Evolutionary conservation across 108 stramenopile genomes (phyloP), one percentile per base, ranked within the genome.

Genomic region (Parietichytrium sp.): DNA sequence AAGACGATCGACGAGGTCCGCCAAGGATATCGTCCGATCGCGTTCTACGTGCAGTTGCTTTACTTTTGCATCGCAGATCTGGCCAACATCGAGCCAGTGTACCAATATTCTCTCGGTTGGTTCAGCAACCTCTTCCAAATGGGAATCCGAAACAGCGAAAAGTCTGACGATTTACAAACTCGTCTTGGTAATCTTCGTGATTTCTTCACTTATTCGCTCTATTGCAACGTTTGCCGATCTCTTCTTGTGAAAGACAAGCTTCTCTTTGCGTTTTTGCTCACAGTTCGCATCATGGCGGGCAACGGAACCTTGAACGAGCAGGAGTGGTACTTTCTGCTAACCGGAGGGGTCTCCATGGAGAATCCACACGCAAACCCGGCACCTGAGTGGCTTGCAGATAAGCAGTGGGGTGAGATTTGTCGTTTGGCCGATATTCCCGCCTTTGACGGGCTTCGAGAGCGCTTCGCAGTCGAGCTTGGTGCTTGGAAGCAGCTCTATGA

Each of bases 181-280:
- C 89, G 91, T n/a, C 33, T 91, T 30, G 30, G 30, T 23, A 81
- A 79, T 38, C 82, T 91, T 13, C 90, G 84, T 30, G 87, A 87
- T 18, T 85, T 82, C 38, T 90, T 91, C 79, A 90, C 90, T 23
- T 85, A 61, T 52, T 85, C 87, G 30, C 85, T 92, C 36, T 92
- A 90, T 83, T 30, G 49, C 52, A 91, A 92, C 78, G 84, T 89
- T 79, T 91, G 90, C 78, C 85, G 88, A 20, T 87, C 86, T 8
- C 82, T 90, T 3, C 54, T 90, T 13, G 89, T 89, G 52, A 88
- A 86, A 53, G 87, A 90, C 85, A 90, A 90, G 83, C 86, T 90
- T 4, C 49, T 90, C n/a, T 90, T 90, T 47, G 86, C 88, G 0
- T 89, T 90, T 79, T 83, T 90, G 20, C 87, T 90, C 6, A 85